phyloP scores from a whole-genome alignment of 2,329 filamentous ascomycete genomes.

The Gnomoniopsis smithogilvyi region DNA sequence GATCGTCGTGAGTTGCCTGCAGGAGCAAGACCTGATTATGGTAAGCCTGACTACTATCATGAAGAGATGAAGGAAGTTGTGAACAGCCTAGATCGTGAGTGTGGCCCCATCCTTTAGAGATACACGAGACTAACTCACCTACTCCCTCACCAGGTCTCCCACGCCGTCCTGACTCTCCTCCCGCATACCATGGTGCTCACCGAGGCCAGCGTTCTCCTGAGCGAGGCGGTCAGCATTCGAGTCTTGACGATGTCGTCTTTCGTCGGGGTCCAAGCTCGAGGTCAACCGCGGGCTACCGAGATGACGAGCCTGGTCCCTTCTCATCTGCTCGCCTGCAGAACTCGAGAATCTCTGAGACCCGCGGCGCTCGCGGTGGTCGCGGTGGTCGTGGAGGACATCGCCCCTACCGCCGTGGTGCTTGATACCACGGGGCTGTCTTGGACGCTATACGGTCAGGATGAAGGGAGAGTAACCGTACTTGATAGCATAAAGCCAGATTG shows the following conservation, averaged over 20 bases:
- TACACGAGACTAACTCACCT: not conserved
- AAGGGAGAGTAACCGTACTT: not conserved
- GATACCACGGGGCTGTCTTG: not conserved
- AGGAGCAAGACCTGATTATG: not conserved
- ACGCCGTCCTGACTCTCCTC: not conserved
- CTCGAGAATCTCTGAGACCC: not conserved
- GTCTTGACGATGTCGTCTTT: too few species aligned
- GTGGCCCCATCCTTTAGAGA: not conserved
- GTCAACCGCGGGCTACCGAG: too few species aligned
- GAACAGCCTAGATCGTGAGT: not conserved
- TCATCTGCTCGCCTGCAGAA: not conserved
- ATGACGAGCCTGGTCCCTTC: not conserved
- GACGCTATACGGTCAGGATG: not conserved
- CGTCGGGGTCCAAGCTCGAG: too few species aligned
- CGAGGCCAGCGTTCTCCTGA: not conserved
- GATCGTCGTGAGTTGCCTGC: not conserved
- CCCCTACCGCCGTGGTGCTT: not conserved
- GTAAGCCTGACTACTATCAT: not conserved
- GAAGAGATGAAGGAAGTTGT: too few species aligned
- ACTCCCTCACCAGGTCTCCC: not conserved
- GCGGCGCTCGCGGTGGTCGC: not conserved
- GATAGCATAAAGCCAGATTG: not conserved
- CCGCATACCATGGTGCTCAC: not conserved
- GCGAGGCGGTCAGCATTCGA: too few species aligned
- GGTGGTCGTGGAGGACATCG: too few species aligned